These are phyloP conservation scores for Punica granatum DNA, from an alignment of 345 rosid genomes.

Conservation along the genomic window DNA sequence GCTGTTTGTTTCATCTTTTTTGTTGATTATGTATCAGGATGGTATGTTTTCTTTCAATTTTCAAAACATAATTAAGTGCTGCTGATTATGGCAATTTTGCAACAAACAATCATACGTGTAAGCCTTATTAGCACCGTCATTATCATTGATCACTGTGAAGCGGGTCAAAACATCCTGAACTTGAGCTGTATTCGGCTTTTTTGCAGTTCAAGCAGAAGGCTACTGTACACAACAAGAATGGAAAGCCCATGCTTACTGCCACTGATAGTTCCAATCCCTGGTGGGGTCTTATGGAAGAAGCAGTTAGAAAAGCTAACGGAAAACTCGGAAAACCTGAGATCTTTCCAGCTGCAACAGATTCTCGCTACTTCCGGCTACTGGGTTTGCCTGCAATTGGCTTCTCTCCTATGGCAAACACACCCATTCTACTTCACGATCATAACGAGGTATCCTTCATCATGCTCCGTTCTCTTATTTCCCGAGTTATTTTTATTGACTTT, in stretches of 20 bases:
- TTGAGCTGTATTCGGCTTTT: conserved; percentile 13
- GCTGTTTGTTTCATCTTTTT: neutral
- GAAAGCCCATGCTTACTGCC: conserved; percentile 55
- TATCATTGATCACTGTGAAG: neutral
- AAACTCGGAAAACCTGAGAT: conserved; percentile 67
- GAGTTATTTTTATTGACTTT: neutral
- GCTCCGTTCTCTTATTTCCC: neutral
- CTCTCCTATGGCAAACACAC: conserved; percentile 91
- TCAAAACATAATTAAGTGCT: neutral
- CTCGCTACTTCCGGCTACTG: conserved; percentile 54
- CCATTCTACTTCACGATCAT: conserved; percentile 82
- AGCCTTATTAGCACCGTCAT: neutral
- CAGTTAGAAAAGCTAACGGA: conserved; percentile 65
- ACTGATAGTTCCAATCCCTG: conserved; percentile 71
- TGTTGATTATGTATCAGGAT: neutral
- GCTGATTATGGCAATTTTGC: neutral
- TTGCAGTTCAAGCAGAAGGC: conserved; percentile 80
- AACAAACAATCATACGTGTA: too few relatives aligned
- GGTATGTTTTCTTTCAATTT: neutral
- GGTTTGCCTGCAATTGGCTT: conserved; percentile 88
- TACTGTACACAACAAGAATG: conserved; percentile 25
- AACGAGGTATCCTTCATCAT: conserved; percentile 49
- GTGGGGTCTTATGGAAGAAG: conserved; percentile 81
- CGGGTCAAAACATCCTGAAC: neutral
- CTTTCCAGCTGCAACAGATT: conserved; percentile 87